phyloP scores from a whole-genome alignment of 1,139 yeast genomes.

The Yamadazyma buinensis region DNA sequence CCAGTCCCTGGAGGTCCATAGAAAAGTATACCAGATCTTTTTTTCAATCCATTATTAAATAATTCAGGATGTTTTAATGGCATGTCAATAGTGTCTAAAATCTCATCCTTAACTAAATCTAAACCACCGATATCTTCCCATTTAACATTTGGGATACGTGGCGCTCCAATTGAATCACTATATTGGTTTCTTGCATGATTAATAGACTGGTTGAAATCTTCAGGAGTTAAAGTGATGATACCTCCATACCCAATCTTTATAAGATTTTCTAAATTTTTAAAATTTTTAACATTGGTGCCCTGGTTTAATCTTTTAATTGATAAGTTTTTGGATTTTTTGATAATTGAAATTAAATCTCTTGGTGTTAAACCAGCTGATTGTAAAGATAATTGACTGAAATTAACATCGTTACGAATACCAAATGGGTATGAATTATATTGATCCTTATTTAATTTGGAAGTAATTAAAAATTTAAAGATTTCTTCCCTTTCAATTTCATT shows the following conservation, averaged over 20 bases:
- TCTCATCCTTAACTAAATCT: slow-evolving; percentile 85
- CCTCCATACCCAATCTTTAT: slow-evolving; percentile 51
- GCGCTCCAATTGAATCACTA: slow-evolving; percentile 95
- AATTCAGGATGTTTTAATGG: slow-evolving; percentile 91
- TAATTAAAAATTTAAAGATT: slow-evolving; percentile 53
- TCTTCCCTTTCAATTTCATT: slow-evolving; percentile 65
- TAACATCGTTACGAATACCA: slow-evolving; percentile 50
- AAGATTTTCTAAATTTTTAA: slow-evolving; percentile 18
- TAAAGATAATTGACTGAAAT: slow-evolving; percentile 58
- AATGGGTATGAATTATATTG: slow-evolving; percentile 19
- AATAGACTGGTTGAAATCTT: slow-evolving; percentile 70
- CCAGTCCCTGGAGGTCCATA: slow-evolving; percentile 99
- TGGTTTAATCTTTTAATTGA: slow-evolving; percentile 51
- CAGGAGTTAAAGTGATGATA: slow-evolving; percentile 49
- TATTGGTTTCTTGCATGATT: slow-evolving; percentile 81
- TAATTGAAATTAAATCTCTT: slow-evolving; percentile 70
- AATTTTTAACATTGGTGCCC: slow-evolving; percentile 7
- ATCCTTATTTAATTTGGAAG: background rate
- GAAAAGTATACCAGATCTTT: slow-evolving; percentile 88
- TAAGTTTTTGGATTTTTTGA: slow-evolving; percentile 57
- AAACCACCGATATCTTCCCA: slow-evolving; percentile 97
- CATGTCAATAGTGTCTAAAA: slow-evolving; percentile 92
- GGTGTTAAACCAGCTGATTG: slow-evolving; percentile 95
- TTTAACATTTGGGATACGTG: slow-evolving; percentile 87
- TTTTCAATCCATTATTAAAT: slow-evolving; percentile 83